A percentile compares a stretch with the other conserved stretches of the same genome.
These are phyloP conservation scores for Pseudogymnoascus sp. DNA, from an alignment of 2,329 filamentous ascomycete genomes.

Conservation along the genomic window DNA sequence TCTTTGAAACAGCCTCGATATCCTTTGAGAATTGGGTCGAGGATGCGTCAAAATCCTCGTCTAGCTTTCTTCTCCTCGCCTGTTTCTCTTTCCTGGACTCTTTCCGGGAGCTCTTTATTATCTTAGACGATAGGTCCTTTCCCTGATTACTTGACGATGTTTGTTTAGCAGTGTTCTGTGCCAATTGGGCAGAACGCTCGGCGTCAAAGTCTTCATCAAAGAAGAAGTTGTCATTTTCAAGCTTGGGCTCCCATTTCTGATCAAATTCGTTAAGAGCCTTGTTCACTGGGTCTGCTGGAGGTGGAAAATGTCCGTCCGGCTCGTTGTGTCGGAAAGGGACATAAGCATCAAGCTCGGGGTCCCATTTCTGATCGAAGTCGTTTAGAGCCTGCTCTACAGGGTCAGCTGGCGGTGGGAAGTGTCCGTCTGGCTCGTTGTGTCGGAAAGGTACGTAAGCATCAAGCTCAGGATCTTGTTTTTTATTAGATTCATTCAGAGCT, in stretches of 20 bases:
- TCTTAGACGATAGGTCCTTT: background rate
- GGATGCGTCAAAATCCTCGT: conserved; percentile 19
- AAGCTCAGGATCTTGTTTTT: conserved; percentile 2
- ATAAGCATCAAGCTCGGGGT: conserved; percentile 25
- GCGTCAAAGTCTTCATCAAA: background rate
- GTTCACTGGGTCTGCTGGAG: conserved; percentile 25
- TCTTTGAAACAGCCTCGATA: conserved; percentile 4
- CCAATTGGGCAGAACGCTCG: background rate
- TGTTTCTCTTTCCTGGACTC: conserved; percentile 19
- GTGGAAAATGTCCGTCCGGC: conserved; percentile 31
- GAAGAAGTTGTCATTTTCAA: conserved; percentile 8
- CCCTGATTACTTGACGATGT: background rate
- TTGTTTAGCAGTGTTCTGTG: background rate
- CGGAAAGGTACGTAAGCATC: conserved; percentile 24
- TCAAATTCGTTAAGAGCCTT: conserved; percentile 13
- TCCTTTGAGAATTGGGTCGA: background rate
- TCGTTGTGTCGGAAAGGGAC: conserved; percentile 31
- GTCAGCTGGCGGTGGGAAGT: conserved; percentile 19
- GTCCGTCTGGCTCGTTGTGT: conserved; percentile 34
- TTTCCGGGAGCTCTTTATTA: conserved; percentile 9
- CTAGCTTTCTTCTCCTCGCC: conserved; percentile 20
- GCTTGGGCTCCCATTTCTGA: conserved; percentile 7
- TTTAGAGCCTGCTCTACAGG: conserved; percentile 23
- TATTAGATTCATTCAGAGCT: background rate
- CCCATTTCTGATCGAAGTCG: conserved; percentile 7